Base-by-base conservation (phyloP, 495 filamentous ascomycete species). In the Letharia lupina region DNA sequence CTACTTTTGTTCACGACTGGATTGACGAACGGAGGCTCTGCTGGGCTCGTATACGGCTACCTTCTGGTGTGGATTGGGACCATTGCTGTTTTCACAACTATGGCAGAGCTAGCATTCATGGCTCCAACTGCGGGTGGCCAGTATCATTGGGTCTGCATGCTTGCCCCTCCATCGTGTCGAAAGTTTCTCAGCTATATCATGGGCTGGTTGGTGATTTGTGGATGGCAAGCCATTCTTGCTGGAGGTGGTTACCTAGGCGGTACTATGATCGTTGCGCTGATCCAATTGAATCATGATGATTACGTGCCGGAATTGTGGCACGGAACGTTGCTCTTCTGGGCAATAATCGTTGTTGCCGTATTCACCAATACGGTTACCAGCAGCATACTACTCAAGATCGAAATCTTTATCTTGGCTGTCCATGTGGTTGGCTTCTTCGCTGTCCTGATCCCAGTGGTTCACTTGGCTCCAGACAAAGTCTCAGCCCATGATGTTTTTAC, bases 91-190 rank as follows among this genome's bases (percentile, higher is more conserved):
- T 66, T 68, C 33, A 73, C 64, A 15, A 70, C 75, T 6, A 64
- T 75, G 68, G 71, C 71, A 4, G 74, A 77, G 39, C 68, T 77
- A 65, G 75, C 74, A 2, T 75, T 74, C 1, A 77, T 77, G 79
- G 80, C 80, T 41, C 81, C 81, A 2, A 83, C 78, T 3, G 76
- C 76, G 8, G 79, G 78, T 13, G 81, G 81, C 3, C 81, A 84
- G 66, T 84, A 84, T 58, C 80, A 83, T 64, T 84, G 81, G 82
- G 76, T 76, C 13, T 77, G 78, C 2, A 80, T 81, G 74, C 70
- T 84, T n/a, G 79, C 82, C 1, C 77, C 81, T 4, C 67, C 60
- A 18, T 68, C 65, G 16, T 62, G 61, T 42, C 73, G 76, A 63
- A 77, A 77, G 50, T 75, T 82, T 52, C 61, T 79, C 28, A 81